Conservation (phyloP, 1,139 yeast genomes). For the Candida sp. region DNA sequence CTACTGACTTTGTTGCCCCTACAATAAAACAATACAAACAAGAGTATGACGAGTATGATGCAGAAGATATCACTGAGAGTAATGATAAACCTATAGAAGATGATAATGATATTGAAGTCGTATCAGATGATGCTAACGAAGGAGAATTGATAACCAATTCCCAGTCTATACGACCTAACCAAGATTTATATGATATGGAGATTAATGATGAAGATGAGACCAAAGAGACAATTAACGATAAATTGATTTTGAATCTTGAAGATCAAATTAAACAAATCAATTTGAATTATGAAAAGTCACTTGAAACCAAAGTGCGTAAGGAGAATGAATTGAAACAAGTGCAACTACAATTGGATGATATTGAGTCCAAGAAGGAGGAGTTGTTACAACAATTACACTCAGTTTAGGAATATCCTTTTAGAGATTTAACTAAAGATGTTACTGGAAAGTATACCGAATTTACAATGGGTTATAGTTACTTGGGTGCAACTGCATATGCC, state of each 20-base stretch:
- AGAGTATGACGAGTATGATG: constrained; percentile 1
- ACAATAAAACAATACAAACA: constrained; percentile 4
- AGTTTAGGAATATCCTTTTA: neutral
- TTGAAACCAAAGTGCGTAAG: constrained; percentile 1
- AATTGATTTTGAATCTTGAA: constrained; percentile 8
- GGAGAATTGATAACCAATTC: neutral
- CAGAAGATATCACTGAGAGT: constrained; percentile 1
- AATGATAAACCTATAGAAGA: constrained; percentile 5
- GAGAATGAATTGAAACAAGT: neutral
- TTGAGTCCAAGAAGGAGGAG: neutral
- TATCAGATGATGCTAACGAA: constrained; percentile 3
- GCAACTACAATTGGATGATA: neutral
- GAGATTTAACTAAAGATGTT: too few species aligned
- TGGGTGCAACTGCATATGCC: too few species aligned
- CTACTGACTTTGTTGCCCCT: neutral
- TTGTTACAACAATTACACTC: neutral
- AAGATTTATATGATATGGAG: constrained; percentile 20
- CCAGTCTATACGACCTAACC: constrained; percentile 6
- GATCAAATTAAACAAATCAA: constrained; percentile 10
- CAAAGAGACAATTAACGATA: constrained; percentile 2
- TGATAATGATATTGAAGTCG: constrained; percentile 15
- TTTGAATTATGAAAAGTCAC: neutral
- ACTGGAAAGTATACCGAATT: too few species aligned
- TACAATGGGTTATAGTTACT: too few species aligned
- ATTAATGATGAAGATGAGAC: constrained; percentile 14